Base-by-base conservation (phyloP, 495 filamentous ascomycete genomes). In the Annulohypoxylon bovei region DNA sequence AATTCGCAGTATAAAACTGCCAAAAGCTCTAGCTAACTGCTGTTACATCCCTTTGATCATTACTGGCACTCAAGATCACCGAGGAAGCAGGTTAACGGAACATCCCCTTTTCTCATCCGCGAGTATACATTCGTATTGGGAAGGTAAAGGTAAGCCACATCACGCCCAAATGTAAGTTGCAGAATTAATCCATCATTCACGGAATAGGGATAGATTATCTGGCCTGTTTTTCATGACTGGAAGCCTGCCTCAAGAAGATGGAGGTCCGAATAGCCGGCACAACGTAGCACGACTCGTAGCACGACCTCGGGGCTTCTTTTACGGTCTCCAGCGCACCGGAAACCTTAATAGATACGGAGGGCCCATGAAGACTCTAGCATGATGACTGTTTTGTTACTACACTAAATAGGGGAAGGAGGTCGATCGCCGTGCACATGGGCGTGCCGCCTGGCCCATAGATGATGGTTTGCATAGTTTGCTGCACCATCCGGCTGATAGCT, bases 261-360 rank as follows among this genome's bases (percentile, higher is more conserved):
- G 23, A 50, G 28, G 46, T 28, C 46, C 25, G 46, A 27, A 27
- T 23, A 3, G 46, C 44, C 44, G 22, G 44, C 18, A 47, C 44
- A 8, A 25, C 23, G 46, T 25, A 50, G 22, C 23, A 28, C 46
- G 23, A 50, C 46, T 25, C 23, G 46, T 25, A 50, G 22, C 23
- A 28, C 46, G 23, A 50, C 46, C 46, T 50, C 46, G 46, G 46
- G 46, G 46, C 23, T 50, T 27, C 46, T 50, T 50, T 50, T 50
- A 28, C 46, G 46, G 23, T 50, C 22, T 28, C n/a, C 20, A 11
- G 8, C 0, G 6, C 8, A 12, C 23, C 44, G 44, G 22, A 20
- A 47, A 7, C 18, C 22, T 25, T 6, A 6, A 18, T 12, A 23
- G 20, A 47, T 25, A 6, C 44, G 6, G 8, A 20, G 20, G 23